Base-by-base conservation (phyloP, 768 basidiomycete species). In the Tylopilus rubrobrunneus region DNA sequence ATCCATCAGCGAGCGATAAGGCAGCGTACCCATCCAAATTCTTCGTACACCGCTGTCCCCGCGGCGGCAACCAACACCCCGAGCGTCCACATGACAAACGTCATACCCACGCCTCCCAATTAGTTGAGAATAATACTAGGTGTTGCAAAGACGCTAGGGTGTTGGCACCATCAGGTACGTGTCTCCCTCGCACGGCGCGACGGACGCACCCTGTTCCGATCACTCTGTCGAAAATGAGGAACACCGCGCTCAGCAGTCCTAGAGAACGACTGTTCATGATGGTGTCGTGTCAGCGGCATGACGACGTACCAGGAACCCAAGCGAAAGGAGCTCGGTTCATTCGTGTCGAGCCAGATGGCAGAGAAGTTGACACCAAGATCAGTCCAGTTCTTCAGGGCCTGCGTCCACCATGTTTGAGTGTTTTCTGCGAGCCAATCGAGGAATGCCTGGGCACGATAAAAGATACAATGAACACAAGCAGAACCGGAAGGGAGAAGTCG, bases 261-360 rank as follows among this genome's bases (percentile, higher is more conserved):
- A 19, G 19, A 19, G 19, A 19, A 19, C 19, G 19, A 19, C 19
- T 19, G 19, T 19, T 19, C 19, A 19, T 19, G 19, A 19, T 19
- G 19, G 19, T 19, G 19, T 19, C 19, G 19, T 19, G 19, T 19
- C 19, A 19, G 19, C 19, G 19, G 19, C 19, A 19, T 19, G 19
- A 19, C 19, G 19, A 19, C 65, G 49, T 54, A 79, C 79, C 83
- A 84, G 2, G 82, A 84, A 6, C 80, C 74, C 47, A 78, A 74
- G 61, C 84, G 86, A 67, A 87, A 86, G 1, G 81, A 83, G n/a
- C 75, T 78, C 14, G 76, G 68, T 56, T 86, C 85, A 53, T 86
- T 86, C 84, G 85, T 84, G 62, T 86, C 81, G 1, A 85, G 70
- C 86, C 86, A 88, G 42, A 86, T 76, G 1, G 84, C 85, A 21